Conservation (phyloP, 495 filamentous ascomycete species). For the Jackrogersella multiformis region DNA sequence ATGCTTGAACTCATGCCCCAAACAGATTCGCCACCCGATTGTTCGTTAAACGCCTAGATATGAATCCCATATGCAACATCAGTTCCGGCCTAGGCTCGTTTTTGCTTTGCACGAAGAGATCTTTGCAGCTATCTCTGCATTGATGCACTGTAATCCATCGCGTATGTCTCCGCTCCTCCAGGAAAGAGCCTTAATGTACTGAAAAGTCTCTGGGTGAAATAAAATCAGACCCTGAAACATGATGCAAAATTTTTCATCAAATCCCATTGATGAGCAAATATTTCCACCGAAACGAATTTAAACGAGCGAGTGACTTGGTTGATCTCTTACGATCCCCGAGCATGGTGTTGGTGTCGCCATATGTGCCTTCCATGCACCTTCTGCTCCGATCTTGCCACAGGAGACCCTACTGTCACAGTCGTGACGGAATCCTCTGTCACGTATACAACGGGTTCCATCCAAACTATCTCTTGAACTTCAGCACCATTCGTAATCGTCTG, state of each 20-base stretch:
- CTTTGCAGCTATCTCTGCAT: constrained; percentile 12
- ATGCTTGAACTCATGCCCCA: constrained; percentile 24
- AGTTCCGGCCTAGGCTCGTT: constrained; percentile 13
- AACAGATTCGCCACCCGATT: not conserved
- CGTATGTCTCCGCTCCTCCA: constrained; percentile 38
- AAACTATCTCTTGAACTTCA: constrained; percentile 54
- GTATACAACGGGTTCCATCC: constrained; percentile 57
- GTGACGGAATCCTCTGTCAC: constrained; percentile 49
- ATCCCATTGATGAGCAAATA: constrained; percentile 35
- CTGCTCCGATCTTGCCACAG: constrained; percentile 21
- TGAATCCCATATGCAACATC: constrained; percentile 39
- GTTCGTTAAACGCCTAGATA: constrained; percentile 22
- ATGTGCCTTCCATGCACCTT: constrained; percentile 30
- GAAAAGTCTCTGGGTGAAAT: constrained; percentile 43
- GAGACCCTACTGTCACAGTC: constrained; percentile 44
- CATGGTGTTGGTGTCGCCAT: constrained; percentile 38
- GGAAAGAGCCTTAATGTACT: constrained; percentile 34
- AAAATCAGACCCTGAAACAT: constrained; percentile 39
- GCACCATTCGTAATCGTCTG: constrained; percentile 53
- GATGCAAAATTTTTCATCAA: constrained; percentile 38
- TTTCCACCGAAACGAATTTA: constrained; percentile 45
- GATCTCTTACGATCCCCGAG: constrained; percentile 23
- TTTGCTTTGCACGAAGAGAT: constrained; percentile 16
- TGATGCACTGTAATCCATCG: constrained; percentile 34
- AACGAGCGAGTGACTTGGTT: constrained; percentile 10